Conservation (phyloP, 257 asterid genomes). For the Jacaranda copaia region DNA sequence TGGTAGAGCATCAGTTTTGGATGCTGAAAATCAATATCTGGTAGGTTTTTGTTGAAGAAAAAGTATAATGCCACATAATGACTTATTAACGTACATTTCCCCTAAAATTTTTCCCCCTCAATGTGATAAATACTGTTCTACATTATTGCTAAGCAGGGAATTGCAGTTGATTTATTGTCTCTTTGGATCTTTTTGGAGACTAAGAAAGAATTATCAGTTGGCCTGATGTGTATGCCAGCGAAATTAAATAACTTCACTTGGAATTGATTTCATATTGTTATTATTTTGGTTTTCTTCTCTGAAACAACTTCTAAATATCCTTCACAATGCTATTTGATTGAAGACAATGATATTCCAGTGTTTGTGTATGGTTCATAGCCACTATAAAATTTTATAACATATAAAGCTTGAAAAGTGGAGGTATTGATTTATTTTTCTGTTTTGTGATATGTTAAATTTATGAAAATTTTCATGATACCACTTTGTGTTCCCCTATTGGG, state of each 20-base stretch:
- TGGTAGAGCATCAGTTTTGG: neutral
- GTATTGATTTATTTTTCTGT: constrained; percentile 41
- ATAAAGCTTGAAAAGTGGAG: neutral
- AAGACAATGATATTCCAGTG: constrained; percentile 29
- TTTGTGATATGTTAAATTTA: neutral
- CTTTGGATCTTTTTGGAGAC: neutral
- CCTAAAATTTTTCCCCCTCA: constrained; percentile 3
- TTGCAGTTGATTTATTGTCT: neutral
- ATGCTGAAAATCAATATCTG: neutral
- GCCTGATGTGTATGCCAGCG: neutral
- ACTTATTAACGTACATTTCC: constrained; percentile 13
- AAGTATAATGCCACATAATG: neutral
- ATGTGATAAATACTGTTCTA: neutral
- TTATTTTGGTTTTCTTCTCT: neutral
- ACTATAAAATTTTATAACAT: constrained; percentile 25
- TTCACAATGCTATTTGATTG: neutral
- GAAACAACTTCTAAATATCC: neutral
- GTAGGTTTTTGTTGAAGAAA: neutral
- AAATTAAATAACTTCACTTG: neutral
- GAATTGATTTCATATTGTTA: neutral
- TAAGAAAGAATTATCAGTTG: neutral
- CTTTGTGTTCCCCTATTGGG: neutral
- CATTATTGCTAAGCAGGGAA: neutral
- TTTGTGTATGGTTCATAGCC: constrained; percentile 17
- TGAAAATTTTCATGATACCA: neutral